These are phyloP conservation scores for Saksenaea vasiformis DNA, from an alignment of 371 early-diverging fungal species.

Conservation along the genomic window DNA sequence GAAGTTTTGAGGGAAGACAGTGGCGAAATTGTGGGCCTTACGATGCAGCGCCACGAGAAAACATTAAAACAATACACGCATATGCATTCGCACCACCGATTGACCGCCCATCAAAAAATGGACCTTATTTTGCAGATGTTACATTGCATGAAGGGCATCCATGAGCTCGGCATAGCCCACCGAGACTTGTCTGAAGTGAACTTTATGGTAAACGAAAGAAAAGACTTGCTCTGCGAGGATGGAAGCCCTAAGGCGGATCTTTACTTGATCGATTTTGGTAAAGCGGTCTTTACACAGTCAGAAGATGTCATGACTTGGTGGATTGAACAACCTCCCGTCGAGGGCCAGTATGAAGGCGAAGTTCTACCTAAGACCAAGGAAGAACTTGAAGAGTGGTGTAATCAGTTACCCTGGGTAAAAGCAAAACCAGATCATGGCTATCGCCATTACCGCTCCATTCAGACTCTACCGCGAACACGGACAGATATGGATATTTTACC, in stretches of 20 bases:
- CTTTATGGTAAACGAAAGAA: constrained; percentile 62
- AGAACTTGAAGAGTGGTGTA: constrained; percentile 47
- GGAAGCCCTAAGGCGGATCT: constrained; percentile 47
- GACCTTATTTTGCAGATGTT: constrained; percentile 60
- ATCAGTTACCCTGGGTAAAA: constrained; percentile 48
- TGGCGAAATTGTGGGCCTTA: constrained; percentile 43
- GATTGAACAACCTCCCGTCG: constrained; percentile 26
- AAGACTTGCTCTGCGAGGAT: constrained; percentile 26
- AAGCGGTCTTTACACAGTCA: constrained; percentile 49
- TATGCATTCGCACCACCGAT: constrained; percentile 48
- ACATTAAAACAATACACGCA: constrained; percentile 65
- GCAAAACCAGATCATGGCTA: constrained; percentile 62
- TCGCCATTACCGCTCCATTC: constrained; percentile 58
- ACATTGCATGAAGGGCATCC: constrained; percentile 51
- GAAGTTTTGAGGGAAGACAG: constrained; percentile 40
- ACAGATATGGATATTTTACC: constrained; percentile 46
- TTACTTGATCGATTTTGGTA: constrained; percentile 66
- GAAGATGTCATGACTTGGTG: constrained; percentile 56
- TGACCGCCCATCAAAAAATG: constrained; percentile 62
- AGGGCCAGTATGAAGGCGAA: constrained; percentile 30
- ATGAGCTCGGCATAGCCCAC: constrained; percentile 59
- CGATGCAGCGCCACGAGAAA: constrained; percentile 53
- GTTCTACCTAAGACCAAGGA: constrained; percentile 37
- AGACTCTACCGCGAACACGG: constrained; percentile 57
- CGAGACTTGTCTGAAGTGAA: constrained; percentile 67